A percentile compares a stretch with the other conserved stretches of the same genome.
Conservation (phyloP, 768 basidiomycete genomes). For the Boletus subcaerulescens region DNA sequence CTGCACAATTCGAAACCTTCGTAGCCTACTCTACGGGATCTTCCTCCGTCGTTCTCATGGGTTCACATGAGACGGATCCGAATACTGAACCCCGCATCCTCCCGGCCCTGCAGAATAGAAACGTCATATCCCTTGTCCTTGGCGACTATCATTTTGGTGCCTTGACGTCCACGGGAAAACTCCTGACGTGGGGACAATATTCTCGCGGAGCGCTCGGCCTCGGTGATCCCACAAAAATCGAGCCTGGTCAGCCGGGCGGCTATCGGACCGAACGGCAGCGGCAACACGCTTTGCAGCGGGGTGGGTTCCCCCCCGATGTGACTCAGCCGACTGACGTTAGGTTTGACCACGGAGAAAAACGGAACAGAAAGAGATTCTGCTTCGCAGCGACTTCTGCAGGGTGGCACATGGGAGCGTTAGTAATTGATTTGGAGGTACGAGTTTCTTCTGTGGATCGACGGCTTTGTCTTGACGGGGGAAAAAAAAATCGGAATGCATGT, state of each 20-base stretch:
- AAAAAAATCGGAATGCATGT: neutral
- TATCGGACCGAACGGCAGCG: constrained; percentile 41
- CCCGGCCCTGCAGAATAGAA: constrained; percentile 69
- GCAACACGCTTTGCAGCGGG: constrained; percentile 25
- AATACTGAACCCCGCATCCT: constrained; percentile 56
- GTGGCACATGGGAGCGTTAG: constrained; percentile 90
- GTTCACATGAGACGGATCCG: constrained; percentile 45
- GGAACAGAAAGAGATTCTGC: constrained; percentile 61
- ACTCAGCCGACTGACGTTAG: constrained; percentile 63
- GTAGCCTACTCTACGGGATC: constrained; percentile 75
- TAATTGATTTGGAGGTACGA: constrained; percentile 75
- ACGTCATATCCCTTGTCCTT: constrained; percentile 82
- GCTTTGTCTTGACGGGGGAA: neutral
- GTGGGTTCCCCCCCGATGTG: constrained; percentile 40
- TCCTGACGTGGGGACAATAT: constrained; percentile 79
- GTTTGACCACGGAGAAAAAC: constrained; percentile 60
- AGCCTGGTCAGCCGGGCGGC: constrained; percentile 57
- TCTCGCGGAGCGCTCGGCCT: constrained; percentile 82
- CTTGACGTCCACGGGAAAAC: constrained; percentile 69
- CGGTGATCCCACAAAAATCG: constrained; percentile 62
- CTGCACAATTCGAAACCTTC: constrained; percentile 81
- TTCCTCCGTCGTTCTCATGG: constrained; percentile 73
- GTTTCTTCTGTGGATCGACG: neutral
- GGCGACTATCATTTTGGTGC: constrained; percentile 95
- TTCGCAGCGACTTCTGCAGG: constrained; percentile 80